These are phyloP conservation scores for Trichosporon sp. DNA, from an alignment of 1,284 basidiomycete species.

Conservation along the genomic window DNA sequence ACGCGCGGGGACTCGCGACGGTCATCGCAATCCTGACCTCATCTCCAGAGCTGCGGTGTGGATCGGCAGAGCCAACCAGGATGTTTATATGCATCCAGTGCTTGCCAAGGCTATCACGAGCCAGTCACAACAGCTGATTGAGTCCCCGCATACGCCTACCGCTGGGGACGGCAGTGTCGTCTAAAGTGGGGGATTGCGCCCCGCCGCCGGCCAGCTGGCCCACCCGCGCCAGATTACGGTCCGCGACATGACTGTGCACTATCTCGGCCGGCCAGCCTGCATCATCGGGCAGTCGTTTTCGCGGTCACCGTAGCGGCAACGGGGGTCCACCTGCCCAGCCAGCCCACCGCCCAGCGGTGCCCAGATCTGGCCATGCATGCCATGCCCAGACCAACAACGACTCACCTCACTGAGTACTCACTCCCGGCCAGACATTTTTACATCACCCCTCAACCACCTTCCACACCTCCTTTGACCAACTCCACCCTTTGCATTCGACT, in stretches of 20 bases:
- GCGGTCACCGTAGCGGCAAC: background rate
- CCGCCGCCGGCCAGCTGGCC: background rate
- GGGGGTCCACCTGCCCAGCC: background rate
- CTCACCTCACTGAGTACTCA: background rate
- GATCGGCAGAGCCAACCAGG: background rate
- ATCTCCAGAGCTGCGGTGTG: background rate
- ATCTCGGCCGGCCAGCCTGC: constrained; percentile 1
- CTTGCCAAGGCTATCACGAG: background rate
- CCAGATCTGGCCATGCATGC: background rate
- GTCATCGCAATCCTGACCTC: background rate
- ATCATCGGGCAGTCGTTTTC: background rate
- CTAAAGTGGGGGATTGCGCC: background rate
- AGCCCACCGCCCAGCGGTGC: background rate
- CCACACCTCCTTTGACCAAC: background rate
- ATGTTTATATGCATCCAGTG: background rate
- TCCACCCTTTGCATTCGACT: background rate
- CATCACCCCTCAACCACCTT: background rate
- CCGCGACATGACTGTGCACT: background rate
- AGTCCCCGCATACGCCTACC: background rate
- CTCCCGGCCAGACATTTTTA: background rate
- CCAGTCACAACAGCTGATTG: background rate
- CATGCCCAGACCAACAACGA: background rate
- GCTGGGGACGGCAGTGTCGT: background rate
- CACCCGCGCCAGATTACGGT: background rate
- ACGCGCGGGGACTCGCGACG: background rate